These are phyloP conservation scores for Colletotrichum sp. DNA, from an alignment of 2,329 filamentous ascomycete species.

Conservation along the genomic window DNA sequence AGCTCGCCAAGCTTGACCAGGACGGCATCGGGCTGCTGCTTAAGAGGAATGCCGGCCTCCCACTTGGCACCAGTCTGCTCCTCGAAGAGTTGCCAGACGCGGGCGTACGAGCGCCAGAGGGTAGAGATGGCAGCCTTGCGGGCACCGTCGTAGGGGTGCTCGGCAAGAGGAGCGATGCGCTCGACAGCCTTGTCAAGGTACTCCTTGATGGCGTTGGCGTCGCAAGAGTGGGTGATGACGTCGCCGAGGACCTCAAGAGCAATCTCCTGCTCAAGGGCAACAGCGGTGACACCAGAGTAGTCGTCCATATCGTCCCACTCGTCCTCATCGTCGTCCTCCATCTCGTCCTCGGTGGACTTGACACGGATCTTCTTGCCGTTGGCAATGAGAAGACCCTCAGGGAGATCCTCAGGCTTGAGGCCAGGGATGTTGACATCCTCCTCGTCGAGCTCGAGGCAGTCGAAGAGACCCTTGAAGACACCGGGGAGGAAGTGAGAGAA, in stretches of 20 bases:
- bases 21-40: slow-evolving; percentile 78
- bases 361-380: slow-evolving; percentile 88
- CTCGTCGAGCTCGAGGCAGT: slow-evolving; percentile 85
- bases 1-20: slow-evolving; percentile 86
- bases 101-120: slow-evolving; percentile 91
- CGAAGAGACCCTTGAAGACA: slow-evolving; percentile 80
- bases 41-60: slow-evolving; percentile 84
- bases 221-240: slow-evolving; percentile 85
- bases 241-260: slow-evolving; percentile 95
- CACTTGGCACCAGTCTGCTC: slow-evolving; percentile 81
- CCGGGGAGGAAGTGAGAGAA: slow-evolving; percentile 80
- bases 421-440: slow-evolving; percentile 85
- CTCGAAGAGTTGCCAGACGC: slow-evolving; percentile 87
- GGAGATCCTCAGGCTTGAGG: slow-evolving; percentile 51
- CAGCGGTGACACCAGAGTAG: slow-evolving; percentile 81
- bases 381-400: slow-evolving; percentile 75
- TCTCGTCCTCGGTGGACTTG: slow-evolving; percentile 58
- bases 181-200: slow-evolving; percentile 91
- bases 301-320: slow-evolving; percentile 88
- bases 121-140: slow-evolving; percentile 91
- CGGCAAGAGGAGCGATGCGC: slow-evolving; percentile 78
- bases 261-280: slow-evolving; percentile 96
- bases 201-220: slow-evolving; percentile 72
- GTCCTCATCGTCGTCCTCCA: slow-evolving; percentile 70
- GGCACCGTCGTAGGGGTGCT: slow-evolving; percentile 92